A percentile compares a stretch with the other conserved stretches of the same genome.
Evolutionary conservation across 768 basidiomycete genomes (phyloP).

Genomic region (Trametes cubensis): DNA sequence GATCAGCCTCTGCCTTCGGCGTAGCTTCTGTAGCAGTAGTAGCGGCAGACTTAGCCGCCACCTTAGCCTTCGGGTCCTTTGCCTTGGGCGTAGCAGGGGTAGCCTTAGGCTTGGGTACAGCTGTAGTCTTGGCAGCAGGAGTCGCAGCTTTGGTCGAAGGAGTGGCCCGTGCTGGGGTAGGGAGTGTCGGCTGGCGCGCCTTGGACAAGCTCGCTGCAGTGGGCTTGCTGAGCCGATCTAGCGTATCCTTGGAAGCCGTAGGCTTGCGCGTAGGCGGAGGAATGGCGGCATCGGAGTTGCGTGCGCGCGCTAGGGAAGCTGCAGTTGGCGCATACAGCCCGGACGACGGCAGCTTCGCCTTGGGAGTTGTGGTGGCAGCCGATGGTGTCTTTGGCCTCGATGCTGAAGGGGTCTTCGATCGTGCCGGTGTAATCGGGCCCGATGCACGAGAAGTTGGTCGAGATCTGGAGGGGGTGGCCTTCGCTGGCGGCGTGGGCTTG

Average conservation of each 20-base stretch:
- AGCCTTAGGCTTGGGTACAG: constrained; percentile 33
- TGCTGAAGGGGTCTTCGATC: constrained; percentile 35
- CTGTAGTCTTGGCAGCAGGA: constrained; percentile 27
- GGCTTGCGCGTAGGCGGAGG: constrained; percentile 57
- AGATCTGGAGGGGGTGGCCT: constrained; percentile 34
- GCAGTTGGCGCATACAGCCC: constrained; percentile 83
- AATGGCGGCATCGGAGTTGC: constrained; percentile 50
- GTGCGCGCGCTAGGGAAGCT: constrained; percentile 73
- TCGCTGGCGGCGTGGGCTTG: constrained; percentile 24
- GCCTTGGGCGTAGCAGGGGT: constrained; percentile 30
- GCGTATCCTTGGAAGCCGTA: constrained; percentile 52
- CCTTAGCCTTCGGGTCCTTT: constrained; percentile 29
- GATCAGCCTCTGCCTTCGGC: constrained; percentile 20
- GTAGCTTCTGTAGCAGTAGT: constrained; percentile 20
- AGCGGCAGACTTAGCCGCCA: constrained; percentile 17
- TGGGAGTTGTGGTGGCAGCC: constrained; percentile 21
- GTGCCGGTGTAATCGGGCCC: constrained; percentile 32
- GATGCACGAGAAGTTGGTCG: constrained; percentile 41
- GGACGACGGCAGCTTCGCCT: constrained; percentile 62
- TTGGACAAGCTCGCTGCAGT: constrained; percentile 76
- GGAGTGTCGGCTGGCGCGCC: constrained; percentile 41
- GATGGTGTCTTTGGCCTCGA: constrained; percentile 30
- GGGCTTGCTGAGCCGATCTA: constrained; percentile 79
- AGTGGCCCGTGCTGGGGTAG: constrained; percentile 25
- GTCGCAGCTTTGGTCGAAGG: constrained; percentile 26